phyloP scores from a whole-genome alignment of 768 basidiomycete genomes.

The Macrocybe gigantea region DNA sequence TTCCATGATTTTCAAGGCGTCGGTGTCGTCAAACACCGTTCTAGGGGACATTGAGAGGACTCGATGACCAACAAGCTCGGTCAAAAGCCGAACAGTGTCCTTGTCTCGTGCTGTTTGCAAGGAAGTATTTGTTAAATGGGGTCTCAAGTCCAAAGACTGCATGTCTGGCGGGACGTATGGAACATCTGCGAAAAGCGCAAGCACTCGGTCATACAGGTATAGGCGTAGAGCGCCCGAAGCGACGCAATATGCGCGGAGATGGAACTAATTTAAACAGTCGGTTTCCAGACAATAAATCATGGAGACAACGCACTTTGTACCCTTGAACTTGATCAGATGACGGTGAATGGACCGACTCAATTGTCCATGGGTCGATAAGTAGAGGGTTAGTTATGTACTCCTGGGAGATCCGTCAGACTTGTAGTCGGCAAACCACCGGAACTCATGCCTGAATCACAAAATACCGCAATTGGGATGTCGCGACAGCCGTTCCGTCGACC shows the following conservation, averaged over 20 bases:
- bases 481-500: conserved; percentile 51
- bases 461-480: conserved; percentile 85
- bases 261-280: conserved; percentile 60
- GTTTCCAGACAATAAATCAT: background rate
- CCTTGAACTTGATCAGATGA: conserved; percentile 29
- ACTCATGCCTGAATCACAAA: conserved; percentile 86
- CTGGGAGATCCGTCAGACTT: conserved; percentile 31
- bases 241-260: conserved; percentile 85
- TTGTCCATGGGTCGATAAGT: conserved; percentile 64
- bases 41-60: conserved; percentile 31
- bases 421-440: background rate
- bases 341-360: conserved; percentile 18
- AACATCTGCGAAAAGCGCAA: conserved; percentile 82
- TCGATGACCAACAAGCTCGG: conserved; percentile 68
- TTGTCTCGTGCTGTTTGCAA: conserved; percentile 68
- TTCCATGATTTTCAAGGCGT: conserved; percentile 41
- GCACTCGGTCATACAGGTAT: conserved; percentile 74
- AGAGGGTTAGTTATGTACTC: conserved; percentile 81
- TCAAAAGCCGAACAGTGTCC: conserved; percentile 68
- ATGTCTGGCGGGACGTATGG: conserved; percentile 53
- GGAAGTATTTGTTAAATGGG: conserved; percentile 92
- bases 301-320: conserved; percentile 45
- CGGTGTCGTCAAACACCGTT: conserved; percentile 21
- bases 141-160: conserved; percentile 43
- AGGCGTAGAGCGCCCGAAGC: conserved; percentile 72